phyloP scores from a whole-genome alignment of 768 basidiomycete genomes.

The Lentinula guzmanii region DNA sequence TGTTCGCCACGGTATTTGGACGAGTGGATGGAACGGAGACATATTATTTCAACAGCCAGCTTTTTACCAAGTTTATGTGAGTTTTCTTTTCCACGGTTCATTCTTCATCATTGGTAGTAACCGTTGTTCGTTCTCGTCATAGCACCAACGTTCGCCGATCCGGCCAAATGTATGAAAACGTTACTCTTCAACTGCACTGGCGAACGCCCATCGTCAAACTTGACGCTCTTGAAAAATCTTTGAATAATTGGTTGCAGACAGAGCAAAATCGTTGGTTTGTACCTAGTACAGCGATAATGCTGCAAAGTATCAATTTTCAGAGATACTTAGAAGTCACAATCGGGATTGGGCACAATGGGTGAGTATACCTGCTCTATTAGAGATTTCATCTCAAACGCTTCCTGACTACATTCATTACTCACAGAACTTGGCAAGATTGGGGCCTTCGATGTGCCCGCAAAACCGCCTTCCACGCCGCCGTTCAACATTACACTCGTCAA shows the following conservation, averaged over 20 bases:
- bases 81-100: conserved; percentile 14
- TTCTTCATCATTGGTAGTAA: background rate
- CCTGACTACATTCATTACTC: background rate
- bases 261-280: conserved; percentile 80
- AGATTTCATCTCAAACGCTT: background rate
- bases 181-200: conserved; percentile 73
- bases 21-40: conserved; percentile 73
- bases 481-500: conserved; percentile 64
- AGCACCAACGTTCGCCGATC: conserved; percentile 73
- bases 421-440: conserved; percentile 57
- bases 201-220: conserved; percentile 66
- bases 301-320: conserved; percentile 64
- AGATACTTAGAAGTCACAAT: conserved; percentile 65
- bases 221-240: conserved; percentile 56
- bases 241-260: conserved; percentile 73
- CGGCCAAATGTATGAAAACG: conserved; percentile 62
- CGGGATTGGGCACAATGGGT: conserved; percentile 53
- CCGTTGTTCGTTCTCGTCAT: background rate
- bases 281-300: conserved; percentile 54
- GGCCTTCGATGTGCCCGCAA: conserved; percentile 51
- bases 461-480: conserved; percentile 78
- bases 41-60: conserved; percentile 76
- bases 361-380: background rate
- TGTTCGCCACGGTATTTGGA: conserved; percentile 73
- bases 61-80: conserved; percentile 71